phyloP scores from a whole-genome alignment of 345 rosid genomes.

The Eucalyptus sideroxylon region DNA sequence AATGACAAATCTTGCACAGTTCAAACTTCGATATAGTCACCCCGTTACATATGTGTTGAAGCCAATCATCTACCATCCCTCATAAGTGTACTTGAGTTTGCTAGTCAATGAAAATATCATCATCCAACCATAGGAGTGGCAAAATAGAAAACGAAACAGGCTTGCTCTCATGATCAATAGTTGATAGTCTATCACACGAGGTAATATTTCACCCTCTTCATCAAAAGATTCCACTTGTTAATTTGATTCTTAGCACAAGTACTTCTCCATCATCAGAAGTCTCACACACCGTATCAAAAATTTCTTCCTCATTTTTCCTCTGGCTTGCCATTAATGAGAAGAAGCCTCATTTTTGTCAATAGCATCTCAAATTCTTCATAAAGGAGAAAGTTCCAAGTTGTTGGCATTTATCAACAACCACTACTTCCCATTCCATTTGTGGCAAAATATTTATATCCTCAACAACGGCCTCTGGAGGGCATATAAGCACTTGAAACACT shows the following conservation, averaged over 20 bases:
- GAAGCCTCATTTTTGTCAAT: conserved; percentile 23
- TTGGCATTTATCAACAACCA: conserved; percentile 30
- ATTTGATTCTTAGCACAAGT: conserved; percentile 13
- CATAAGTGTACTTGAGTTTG: conserved; percentile 7
- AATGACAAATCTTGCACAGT: conserved; percentile 12
- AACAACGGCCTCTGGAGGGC: conserved; percentile 19
- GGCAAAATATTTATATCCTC: conserved; percentile 28
- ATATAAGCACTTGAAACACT: conserved; percentile 39
- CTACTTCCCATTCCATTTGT: conserved; percentile 28
- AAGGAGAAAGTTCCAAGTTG: neutral
- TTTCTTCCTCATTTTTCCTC: conserved; percentile 12
- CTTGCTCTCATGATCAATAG: conserved; percentile 8
- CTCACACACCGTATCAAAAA: conserved; percentile 52
- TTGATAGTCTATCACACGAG: neutral
- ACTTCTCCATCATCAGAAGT: conserved; percentile 56
- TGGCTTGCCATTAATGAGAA: conserved; percentile 25
- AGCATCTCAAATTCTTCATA: conserved; percentile 22
- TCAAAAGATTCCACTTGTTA: neutral
- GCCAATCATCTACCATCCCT: conserved; percentile 22
- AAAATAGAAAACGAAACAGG: conserved; percentile 17
- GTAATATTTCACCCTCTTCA: neutral
- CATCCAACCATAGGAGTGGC: conserved; percentile 18
- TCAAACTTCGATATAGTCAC: conserved; percentile 34
- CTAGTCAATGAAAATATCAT: neutral
- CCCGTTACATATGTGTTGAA: conserved; percentile 10